A percentile compares a stretch with the other conserved stretches of the same genome.
Evolutionary conservation across 1,284 basidiomycete genomes (phyloP).

Genomic region (Hypsizygus ulmarius): DNA sequence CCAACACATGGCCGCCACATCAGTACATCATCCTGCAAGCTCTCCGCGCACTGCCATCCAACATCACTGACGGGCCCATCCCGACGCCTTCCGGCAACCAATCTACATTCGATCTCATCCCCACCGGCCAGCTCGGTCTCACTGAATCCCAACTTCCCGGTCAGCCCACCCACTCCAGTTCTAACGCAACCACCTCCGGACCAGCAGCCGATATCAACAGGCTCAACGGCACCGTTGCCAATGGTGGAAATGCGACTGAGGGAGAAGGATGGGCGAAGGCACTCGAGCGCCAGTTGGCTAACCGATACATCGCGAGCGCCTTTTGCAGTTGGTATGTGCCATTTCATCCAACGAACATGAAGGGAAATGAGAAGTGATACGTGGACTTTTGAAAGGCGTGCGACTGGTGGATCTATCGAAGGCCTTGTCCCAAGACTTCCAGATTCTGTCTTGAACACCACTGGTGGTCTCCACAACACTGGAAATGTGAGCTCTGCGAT

Average conservation of each 20-base stretch:
- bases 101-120: slow-evolving; percentile 68
- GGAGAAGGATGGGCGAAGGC: slow-evolving; percentile 68
- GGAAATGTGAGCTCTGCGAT: slow-evolving; percentile 57
- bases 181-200: slow-evolving; percentile 49
- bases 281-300: slow-evolving; percentile 71
- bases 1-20: slow-evolving; percentile 85
- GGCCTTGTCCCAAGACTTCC: slow-evolving; percentile 69
- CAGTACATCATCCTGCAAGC: slow-evolving; percentile 82
- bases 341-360: neutral
- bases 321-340: slow-evolving; percentile 82
- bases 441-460: slow-evolving; percentile 71
- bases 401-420: slow-evolving; percentile 80
- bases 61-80: slow-evolving; percentile 53
- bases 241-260: slow-evolving; percentile 64
- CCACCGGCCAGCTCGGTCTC: slow-evolving; percentile 72
- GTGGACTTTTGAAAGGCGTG: slow-evolving; percentile 44
- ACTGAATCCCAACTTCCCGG: slow-evolving; percentile 63
- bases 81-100: slow-evolving; percentile 47
- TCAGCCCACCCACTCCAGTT: slow-evolving; percentile 54
- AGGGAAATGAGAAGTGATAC: neutral
- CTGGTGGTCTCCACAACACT: slow-evolving; percentile 62
- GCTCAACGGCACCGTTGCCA: slow-evolving; percentile 61
- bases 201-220: slow-evolving; percentile 58
- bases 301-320: slow-evolving; percentile 78
- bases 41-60: slow-evolving; percentile 67